Evolutionary conservation across 2,329 filamentous ascomycete genomes (phyloP).

Genomic region (Metarhizium humberi): DNA sequence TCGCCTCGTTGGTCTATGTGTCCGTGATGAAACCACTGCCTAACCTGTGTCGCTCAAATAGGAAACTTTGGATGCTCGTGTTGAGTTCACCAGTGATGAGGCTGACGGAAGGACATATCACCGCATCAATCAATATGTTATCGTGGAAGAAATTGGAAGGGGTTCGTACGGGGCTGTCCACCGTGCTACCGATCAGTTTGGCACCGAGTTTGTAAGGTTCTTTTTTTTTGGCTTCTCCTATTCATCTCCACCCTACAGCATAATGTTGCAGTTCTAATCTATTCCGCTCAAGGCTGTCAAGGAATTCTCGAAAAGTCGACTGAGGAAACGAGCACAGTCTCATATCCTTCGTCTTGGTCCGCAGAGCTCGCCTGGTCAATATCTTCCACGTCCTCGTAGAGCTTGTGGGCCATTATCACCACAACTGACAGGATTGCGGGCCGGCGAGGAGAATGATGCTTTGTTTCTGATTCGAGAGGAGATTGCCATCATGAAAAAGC

Average conservation of each 20-base stretch:
- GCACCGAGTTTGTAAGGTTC: conserved; percentile 75
- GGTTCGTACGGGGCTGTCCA: conserved; percentile 95
- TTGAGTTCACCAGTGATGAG: conserved; percentile 78
- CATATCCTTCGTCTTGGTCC: conserved; percentile 59
- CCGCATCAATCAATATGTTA: conserved; percentile 88
- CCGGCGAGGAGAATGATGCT: conserved; percentile 57
- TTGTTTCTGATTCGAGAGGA: conserved; percentile 88
- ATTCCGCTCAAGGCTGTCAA: conserved; percentile 70
- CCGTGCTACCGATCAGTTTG: conserved; percentile 80
- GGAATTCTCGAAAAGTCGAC: conserved; percentile 88
- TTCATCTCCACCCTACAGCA: not conserved
- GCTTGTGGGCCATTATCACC: conserved; percentile 13
- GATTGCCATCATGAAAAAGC: conserved; percentile 98
- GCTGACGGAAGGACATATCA: conserved; percentile 73
- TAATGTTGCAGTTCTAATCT: not conserved
- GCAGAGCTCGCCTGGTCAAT: conserved; percentile 20
- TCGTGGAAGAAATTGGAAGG: conserved; percentile 91
- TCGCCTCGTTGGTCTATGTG: not conserved
- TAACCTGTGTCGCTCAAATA: conserved; percentile 23
- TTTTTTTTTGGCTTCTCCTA: not conserved
- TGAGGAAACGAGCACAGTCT: conserved; percentile 85
- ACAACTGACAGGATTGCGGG: conserved; percentile 17
- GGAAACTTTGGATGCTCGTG: conserved; percentile 88
- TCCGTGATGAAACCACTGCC: not conserved
- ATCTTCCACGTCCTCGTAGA: conserved; percentile 11